phyloP scores from a whole-genome alignment of 257 asterid genomes.

The Henckelia pumila region DNA sequence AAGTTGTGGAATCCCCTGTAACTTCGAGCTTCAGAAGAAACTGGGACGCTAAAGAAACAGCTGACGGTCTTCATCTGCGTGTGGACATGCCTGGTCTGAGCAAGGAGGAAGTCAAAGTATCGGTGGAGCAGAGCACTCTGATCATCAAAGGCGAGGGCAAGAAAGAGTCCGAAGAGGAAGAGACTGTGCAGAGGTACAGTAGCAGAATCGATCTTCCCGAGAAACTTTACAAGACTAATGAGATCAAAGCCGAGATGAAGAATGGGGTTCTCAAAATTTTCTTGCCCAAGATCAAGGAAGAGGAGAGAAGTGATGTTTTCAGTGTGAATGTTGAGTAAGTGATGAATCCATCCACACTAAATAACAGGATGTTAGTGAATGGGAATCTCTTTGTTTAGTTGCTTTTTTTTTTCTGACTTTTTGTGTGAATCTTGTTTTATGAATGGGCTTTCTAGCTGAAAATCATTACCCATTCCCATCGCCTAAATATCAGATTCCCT shows the following conservation, averaged over 20 bases:
- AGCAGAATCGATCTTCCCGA: constrained; percentile 60
- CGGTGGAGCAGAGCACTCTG: constrained; percentile 51
- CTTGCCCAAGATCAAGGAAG: constrained; percentile 52
- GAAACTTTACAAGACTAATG: constrained; percentile 44
- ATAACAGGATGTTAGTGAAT: background rate
- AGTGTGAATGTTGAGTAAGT: constrained; percentile 27
- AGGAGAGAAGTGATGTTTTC: constrained; percentile 52
- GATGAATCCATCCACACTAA: background rate
- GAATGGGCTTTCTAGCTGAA: too few species aligned
- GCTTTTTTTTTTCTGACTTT: background rate
- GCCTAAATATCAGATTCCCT: too few species aligned
- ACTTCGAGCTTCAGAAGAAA: constrained; percentile 33
- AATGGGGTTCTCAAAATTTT: constrained; percentile 58
- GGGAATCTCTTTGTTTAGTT: too few species aligned
- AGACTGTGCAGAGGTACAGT: constrained; percentile 35
- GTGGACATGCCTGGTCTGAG: constrained; percentile 63
- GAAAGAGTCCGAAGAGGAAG: constrained; percentile 46
- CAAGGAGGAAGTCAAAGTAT: constrained; percentile 57
- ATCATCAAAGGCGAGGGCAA: constrained; percentile 49
- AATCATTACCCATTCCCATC: too few species aligned
- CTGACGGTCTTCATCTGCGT: constrained; percentile 46
- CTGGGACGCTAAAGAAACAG: constrained; percentile 50
- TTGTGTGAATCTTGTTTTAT: background rate
- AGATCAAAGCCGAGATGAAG: constrained; percentile 62
- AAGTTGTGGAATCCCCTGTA: constrained; percentile 31